These are phyloP conservation scores for Fonsecaea multimorphosa DNA, from an alignment of 2,329 filamentous ascomycete genomes.

Conservation along the genomic window DNA sequence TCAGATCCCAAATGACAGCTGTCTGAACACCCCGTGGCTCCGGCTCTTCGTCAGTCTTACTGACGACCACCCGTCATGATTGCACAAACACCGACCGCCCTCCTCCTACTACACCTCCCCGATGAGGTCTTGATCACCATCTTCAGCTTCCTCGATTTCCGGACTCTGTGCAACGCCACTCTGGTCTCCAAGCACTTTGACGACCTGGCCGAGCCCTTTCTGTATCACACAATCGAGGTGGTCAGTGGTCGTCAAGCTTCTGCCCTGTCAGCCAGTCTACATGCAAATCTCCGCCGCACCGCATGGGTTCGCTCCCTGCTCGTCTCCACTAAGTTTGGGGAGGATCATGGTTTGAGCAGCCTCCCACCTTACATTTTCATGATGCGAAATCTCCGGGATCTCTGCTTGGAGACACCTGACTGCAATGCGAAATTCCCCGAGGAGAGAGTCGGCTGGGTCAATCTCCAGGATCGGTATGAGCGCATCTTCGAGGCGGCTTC, in stretches of 20 bases:
- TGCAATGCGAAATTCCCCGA: constrained; percentile 37
- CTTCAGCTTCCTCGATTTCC: constrained; percentile 35
- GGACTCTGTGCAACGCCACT: constrained; percentile 26
- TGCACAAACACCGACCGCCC: constrained; percentile 26
- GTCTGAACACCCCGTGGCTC: background rate
- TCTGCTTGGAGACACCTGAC: constrained; percentile 39
- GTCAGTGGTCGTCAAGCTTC: constrained; percentile 32
- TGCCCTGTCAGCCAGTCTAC: constrained; percentile 29
- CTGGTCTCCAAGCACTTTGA: constrained; percentile 36
- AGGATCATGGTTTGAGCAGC: constrained; percentile 34
- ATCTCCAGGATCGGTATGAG: constrained; percentile 38
- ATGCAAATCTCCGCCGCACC: constrained; percentile 32
- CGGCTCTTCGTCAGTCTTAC: constrained; percentile 9
- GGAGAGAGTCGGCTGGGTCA: constrained; percentile 37
- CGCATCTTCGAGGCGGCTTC: constrained; percentile 37
- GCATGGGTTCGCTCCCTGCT: constrained; percentile 37
- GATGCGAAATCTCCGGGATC: constrained; percentile 37
- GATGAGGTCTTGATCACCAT: constrained; percentile 38
- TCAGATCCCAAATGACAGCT: background rate
- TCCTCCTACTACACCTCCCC: constrained; percentile 36
- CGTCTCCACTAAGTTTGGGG: constrained; percentile 38
- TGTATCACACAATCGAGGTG: constrained; percentile 37
- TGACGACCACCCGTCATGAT: constrained; percentile 34
- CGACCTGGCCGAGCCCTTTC: constrained; percentile 36
- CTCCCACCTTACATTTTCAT: constrained; percentile 34